Conservation (phyloP, 2,329 filamentous ascomycete species). For the Ceratocystis diversiconidia region DNA sequence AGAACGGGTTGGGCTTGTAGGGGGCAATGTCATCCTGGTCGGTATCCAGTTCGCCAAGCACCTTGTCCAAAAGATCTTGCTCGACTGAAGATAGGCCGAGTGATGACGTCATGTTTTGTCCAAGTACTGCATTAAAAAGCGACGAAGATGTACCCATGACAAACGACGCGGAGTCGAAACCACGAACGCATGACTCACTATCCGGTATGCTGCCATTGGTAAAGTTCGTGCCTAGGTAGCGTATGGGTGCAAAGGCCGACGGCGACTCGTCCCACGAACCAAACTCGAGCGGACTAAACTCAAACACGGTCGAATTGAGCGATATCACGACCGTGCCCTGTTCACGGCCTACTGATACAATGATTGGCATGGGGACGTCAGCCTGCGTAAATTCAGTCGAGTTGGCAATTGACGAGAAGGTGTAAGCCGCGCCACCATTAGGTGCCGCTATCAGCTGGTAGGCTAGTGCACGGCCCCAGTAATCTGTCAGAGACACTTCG, state of each 20-base stretch:
- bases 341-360: conserved; percentile 35
- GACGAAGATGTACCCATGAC: conserved; percentile 72
- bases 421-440: conserved; percentile 61
- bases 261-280: conserved; percentile 48
- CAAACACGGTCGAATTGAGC: conserved; percentile 47
- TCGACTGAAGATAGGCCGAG: conserved; percentile 24
- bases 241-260: conserved; percentile 43
- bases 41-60: conserved; percentile 42
- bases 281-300: conserved; percentile 53
- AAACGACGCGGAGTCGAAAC: conserved; percentile 68
- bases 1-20: conserved; percentile 46
- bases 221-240: conserved; percentile 47
- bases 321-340: conserved; percentile 32
- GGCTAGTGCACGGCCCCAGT: conserved; percentile 75
- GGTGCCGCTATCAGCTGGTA: conserved; percentile 71
- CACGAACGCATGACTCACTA: conserved; percentile 37
- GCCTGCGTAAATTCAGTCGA: conserved; percentile 31
- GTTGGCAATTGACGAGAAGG: conserved; percentile 56
- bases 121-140: conserved; percentile 68
- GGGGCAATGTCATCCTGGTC: conserved; percentile 62
- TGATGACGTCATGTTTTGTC: conserved; percentile 21
- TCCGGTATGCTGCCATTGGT: conserved; percentile 32
- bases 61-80: conserved; percentile 30
- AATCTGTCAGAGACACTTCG: conserved; percentile 63
- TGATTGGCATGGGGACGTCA: conserved; percentile 34